These are phyloP conservation scores for Epichloe glyceriae DNA, from an alignment of 2,329 filamentous ascomycete genomes.

Conservation along the genomic window DNA sequence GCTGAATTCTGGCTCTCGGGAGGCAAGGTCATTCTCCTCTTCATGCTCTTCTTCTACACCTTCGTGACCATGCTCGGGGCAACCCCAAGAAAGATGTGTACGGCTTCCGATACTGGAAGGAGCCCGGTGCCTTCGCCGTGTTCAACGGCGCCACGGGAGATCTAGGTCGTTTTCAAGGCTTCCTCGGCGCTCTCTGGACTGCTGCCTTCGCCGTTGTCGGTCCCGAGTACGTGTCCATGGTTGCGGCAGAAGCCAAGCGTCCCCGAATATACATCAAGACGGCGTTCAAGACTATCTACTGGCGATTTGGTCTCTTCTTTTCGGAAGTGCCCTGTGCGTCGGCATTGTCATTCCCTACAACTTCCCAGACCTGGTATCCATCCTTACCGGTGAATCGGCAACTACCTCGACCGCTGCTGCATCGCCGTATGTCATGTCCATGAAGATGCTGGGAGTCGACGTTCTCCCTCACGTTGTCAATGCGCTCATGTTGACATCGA, in stretches of 20 bases:
- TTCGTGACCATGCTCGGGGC: constrained; percentile 70
- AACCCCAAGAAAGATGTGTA: constrained; percentile 58
- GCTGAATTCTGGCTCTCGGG: constrained; percentile 56
- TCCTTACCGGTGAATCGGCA: constrained; percentile 29
- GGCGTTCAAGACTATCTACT: constrained; percentile 63
- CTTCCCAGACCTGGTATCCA: constrained; percentile 37
- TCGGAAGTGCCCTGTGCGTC: constrained; percentile 52
- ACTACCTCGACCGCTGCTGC: constrained; percentile 34
- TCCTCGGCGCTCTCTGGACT: constrained; percentile 53
- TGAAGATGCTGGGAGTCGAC: constrained; percentile 38
- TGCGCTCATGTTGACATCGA: constrained; percentile 32
- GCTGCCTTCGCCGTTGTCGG: constrained; percentile 52
- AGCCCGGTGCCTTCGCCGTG: constrained; percentile 30
- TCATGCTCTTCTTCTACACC: constrained; percentile 59
- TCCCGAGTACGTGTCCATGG: constrained; percentile 55
- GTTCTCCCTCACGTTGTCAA: constrained; percentile 46
- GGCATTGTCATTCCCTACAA: constrained; percentile 56
- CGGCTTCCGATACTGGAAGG: constrained; percentile 56
- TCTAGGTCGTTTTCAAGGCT: constrained; percentile 57
- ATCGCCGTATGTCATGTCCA: constrained; percentile 51
- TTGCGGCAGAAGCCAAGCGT: constrained; percentile 55
- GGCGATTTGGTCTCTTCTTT: constrained; percentile 60
- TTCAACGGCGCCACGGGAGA: constrained; percentile 40
- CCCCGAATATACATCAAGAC: constrained; percentile 51
- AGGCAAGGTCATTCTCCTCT: constrained; percentile 53